Base-by-base conservation (phyloP, 2,329 filamentous ascomycete genomes). In the Dryadomyces quercus-mongolicae region DNA sequence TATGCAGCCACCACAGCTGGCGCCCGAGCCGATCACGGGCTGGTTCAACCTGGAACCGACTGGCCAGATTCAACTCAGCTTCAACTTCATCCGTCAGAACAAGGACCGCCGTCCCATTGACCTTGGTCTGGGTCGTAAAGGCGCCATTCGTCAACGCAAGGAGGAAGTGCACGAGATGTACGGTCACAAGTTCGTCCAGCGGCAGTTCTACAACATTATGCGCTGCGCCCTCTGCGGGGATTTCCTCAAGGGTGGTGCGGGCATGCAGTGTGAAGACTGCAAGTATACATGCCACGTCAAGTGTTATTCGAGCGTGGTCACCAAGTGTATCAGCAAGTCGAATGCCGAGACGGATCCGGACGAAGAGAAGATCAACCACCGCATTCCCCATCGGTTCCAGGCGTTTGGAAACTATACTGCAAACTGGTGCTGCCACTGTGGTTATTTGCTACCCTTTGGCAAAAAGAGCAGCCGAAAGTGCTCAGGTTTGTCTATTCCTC, bases 161-260 rank as follows among this genome's bases (percentile, higher is more conserved):
- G 93, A 98, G 70, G 91, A 97, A 65, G 85, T 98, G 5, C 88
- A 96, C 72, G 93, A 98, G 73, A 95, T 96, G 76, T 96, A 95
- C 67, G 93, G 93, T 50, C 93, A 98, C 83, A 98, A 97, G 72
- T 98, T 98, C 66, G 85, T 97, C 54, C 88, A 93, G 65, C 91
- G 96, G 68, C 93, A 96, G 69, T 98, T 98, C 71, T 98, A 97
- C 83, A 98, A 97, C 77, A 96, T 98, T 66, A 98, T 98, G 93
- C 92, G 93, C 58, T 98, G 93, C 71, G 93, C 93, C 15, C 82
- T 97, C 40, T 98, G 93, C 67, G 93, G 91, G 57, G 93, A 98
- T 62, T 97, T 98, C 66, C 85, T 98, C 71, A 98, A 97, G 67
- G 97, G 97, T 68, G 94, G 92, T 50, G 88, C 93, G 21, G 93